Percentiles rank a stretch among this genome's conserved stretches.
These are phyloP conservation scores for Botrytis pseudocinerea DNA, from an alignment of 2,329 filamentous ascomycete species.

Conservation along the genomic window DNA sequence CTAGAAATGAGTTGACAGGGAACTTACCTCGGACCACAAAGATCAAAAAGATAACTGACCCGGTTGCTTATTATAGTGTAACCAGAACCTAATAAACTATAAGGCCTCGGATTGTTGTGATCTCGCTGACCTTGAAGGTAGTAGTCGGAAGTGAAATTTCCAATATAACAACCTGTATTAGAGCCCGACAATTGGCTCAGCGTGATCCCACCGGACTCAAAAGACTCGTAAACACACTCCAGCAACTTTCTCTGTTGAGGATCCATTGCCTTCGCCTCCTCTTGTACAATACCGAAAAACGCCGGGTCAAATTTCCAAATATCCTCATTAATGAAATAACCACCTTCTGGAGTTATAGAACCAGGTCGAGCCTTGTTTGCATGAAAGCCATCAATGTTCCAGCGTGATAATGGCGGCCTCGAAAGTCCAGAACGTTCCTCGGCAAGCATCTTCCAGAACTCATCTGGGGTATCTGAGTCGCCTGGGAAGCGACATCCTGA, in stretches of 20 bases:
- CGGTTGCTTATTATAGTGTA: conserved; percentile 35
- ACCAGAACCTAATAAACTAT: conserved; percentile 25
- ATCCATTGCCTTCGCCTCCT: conserved; percentile 18
- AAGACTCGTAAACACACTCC: conserved; percentile 16
- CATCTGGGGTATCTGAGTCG: conserved; percentile 31
- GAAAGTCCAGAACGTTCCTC: conserved; percentile 22
- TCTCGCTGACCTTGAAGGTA: conserved; percentile 22
- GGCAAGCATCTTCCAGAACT: conserved; percentile 30
- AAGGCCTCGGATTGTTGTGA: conserved; percentile 34
- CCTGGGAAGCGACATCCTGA: conserved; percentile 51
- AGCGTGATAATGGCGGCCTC: conserved; percentile 28
- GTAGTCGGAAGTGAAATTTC: conserved; percentile 24
- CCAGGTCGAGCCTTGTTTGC: conserved; percentile 24
- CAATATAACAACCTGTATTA: conserved; percentile 31
- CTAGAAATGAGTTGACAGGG: conserved; percentile 59
- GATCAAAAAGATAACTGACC: conserved; percentile 18
- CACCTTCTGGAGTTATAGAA: conserved; percentile 23
- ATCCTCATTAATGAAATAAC: conserved; percentile 37
- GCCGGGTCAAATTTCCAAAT: conserved; percentile 29
- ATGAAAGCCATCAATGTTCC: conserved; percentile 29
- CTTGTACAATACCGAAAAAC: conserved; percentile 18
- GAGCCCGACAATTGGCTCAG: conserved; percentile 27
- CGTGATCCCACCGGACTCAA: conserved; percentile 19
- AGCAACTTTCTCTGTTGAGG: conserved; percentile 21
- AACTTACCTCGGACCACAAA: conserved; percentile 49